Evolutionary conservation across 345 rosid genomes (phyloP).

Genomic region (Hypericum androsaemum): DNA sequence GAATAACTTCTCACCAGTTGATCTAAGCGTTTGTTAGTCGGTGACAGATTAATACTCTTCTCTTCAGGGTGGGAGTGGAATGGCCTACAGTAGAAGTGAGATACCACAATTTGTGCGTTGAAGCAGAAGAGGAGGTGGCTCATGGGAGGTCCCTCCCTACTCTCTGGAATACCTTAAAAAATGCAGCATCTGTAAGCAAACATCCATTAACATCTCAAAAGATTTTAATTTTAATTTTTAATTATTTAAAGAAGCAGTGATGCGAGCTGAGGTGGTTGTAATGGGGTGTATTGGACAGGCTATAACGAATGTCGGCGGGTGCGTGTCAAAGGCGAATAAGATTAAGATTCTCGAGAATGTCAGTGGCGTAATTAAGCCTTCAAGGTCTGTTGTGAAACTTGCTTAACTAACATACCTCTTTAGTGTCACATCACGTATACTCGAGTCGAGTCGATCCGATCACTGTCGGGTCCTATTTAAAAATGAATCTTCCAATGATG

Average conservation of each 20-base stretch:
- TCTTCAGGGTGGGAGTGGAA: conserved; percentile 50
- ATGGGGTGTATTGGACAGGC: not conserved
- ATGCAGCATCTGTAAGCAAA: conserved; percentile 21
- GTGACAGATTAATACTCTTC: too few relatives aligned
- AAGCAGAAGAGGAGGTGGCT: conserved; percentile 56
- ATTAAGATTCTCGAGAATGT: conserved; percentile 30
- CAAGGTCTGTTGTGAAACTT: conserved; percentile 28
- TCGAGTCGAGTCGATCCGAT: too few relatives aligned
- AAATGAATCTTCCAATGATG: too few relatives aligned
- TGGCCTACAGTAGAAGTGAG: conserved; percentile 57
- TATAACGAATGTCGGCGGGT: not conserved
- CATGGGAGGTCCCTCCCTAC: conserved; percentile 74
- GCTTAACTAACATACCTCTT: too few relatives aligned
- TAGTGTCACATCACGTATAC: too few relatives aligned
- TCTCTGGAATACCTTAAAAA: conserved; percentile 48
- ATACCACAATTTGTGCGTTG: conserved; percentile 41
- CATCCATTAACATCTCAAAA: not conserved
- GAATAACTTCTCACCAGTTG: too few relatives aligned
- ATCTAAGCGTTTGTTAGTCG: too few relatives aligned
- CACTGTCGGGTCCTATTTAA: too few relatives aligned
- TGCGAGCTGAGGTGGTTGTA: too few relatives aligned
- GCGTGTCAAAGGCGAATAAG: conserved; percentile 12
- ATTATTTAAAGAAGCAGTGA: too few relatives aligned
- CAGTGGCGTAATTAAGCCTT: conserved; percentile 42
- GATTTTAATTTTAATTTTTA: too few relatives aligned